Percentiles rank a stretch among this genome's conserved stretches.
Conservation (phyloP, 2,329 filamentous ascomycete genomes). For the Phialophora chinensis region DNA sequence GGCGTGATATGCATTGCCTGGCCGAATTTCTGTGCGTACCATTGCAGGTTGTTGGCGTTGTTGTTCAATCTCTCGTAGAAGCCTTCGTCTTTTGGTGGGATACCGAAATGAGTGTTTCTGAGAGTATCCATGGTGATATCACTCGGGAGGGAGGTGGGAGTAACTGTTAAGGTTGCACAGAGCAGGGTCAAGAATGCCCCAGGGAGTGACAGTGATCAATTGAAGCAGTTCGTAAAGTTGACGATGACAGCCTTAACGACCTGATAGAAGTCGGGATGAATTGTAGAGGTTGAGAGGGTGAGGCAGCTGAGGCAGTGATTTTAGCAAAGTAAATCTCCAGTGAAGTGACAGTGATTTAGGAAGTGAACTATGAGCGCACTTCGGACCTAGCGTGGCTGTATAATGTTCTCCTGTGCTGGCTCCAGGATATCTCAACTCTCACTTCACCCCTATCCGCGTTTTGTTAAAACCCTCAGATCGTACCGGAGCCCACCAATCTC, state of each 20-base stretch:
- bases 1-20: neutral
- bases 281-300: neutral
- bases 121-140: neutral
- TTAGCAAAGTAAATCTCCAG: neutral
- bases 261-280: neutral
- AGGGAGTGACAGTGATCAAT: neutral
- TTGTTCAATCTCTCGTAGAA: constrained; percentile 8
- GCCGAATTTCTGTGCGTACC: neutral
- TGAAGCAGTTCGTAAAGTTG: neutral
- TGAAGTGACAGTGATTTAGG: neutral
- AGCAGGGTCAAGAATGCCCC: neutral
- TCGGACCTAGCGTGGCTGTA: neutral
- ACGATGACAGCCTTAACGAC: neutral
- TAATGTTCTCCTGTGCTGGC: neutral
- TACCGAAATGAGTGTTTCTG: neutral
- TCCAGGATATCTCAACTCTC: neutral
- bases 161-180: neutral
- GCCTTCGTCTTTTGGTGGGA: constrained; percentile 2
- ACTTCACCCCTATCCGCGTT: neutral
- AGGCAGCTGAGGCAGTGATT: neutral
- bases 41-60: neutral
- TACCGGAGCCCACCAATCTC: too few relatives aligned
- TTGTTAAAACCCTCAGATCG: neutral
- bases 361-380: neutral
- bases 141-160: neutral